Conservation (phyloP, 225 moss, liverwort and hornwort species). For the Ulota crispa region DNA sequence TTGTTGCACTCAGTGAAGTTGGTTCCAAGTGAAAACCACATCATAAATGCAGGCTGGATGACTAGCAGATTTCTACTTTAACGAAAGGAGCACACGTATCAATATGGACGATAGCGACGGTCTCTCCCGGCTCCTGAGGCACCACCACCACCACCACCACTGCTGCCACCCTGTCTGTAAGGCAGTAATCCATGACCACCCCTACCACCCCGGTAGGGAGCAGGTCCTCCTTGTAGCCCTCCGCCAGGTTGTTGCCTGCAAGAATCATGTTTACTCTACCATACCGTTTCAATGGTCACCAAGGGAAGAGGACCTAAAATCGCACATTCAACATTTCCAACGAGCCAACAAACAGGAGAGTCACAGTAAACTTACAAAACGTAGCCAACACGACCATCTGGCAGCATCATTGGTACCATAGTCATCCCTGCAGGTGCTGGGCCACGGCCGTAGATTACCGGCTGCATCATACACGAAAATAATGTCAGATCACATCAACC, state of each 20-base stretch:
- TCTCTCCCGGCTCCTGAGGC: constrained; percentile 72
- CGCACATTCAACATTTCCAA: not conserved
- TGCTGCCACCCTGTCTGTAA: constrained; percentile 80
- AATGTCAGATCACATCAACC: constrained; percentile 13
- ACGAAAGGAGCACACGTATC: constrained; percentile 25
- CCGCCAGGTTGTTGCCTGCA: constrained; percentile 93
- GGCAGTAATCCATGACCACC: constrained; percentile 88
- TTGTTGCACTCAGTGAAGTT: constrained; percentile 25
- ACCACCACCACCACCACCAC: constrained; percentile 69
- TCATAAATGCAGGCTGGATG: constrained; percentile 36
- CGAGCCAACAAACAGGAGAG: not conserved
- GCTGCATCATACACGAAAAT: constrained; percentile 52
- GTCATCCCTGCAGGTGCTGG: constrained; percentile 98
- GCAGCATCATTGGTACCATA: constrained; percentile 99
- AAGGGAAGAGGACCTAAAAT: not conserved
- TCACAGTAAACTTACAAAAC: constrained; percentile 71
- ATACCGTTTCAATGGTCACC: not conserved
- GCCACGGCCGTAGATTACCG: constrained; percentile 95
- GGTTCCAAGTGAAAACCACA: constrained; percentile 44
- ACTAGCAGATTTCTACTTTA: constrained; percentile 21
- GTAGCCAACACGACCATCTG: constrained; percentile 98
- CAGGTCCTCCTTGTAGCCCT: constrained; percentile 87
- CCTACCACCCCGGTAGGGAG: constrained; percentile 91
- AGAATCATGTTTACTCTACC: constrained; percentile 8
- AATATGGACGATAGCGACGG: constrained; percentile 95